Evolutionary conservation across 202 grass and related monocot species (phyloP).

Genomic region (Bolboschoenoplectus hybrid): DNA sequence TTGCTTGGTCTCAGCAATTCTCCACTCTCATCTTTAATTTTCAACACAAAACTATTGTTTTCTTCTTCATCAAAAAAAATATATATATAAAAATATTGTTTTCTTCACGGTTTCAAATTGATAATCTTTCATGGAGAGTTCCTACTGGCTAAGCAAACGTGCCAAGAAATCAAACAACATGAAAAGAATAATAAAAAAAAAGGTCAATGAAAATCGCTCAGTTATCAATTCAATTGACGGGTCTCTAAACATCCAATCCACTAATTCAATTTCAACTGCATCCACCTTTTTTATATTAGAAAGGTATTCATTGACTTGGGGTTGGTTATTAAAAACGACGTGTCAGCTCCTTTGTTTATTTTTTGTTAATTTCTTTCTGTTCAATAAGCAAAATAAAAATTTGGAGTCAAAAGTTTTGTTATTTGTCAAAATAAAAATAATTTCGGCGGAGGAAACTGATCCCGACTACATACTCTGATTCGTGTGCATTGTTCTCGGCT

Average conservation of each 20-base stretch:
- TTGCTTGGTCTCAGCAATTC: neutral
- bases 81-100: neutral
- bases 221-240: constrained; percentile 1
- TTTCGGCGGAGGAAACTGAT: neutral
- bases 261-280: constrained; percentile 4
- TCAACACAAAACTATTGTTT: neutral
- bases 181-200: neutral
- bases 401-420: constrained; percentile 5
- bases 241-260: neutral
- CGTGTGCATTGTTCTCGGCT: neutral
- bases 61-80: neutral
- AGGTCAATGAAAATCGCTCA: neutral
- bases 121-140: neutral
- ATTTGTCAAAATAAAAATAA: neutral
- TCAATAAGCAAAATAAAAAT: neutral
- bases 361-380: neutral
- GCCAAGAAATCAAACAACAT: neutral
- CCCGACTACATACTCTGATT: neutral
- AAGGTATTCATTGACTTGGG: constrained; percentile 4
- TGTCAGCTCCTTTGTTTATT: neutral
- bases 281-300: neutral
- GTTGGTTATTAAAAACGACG: neutral
- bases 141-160: neutral
- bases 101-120: neutral
- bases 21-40: neutral